Conservation (phyloP, 805 yeast species). For the Teunomyces lycoperdinae region DNA sequence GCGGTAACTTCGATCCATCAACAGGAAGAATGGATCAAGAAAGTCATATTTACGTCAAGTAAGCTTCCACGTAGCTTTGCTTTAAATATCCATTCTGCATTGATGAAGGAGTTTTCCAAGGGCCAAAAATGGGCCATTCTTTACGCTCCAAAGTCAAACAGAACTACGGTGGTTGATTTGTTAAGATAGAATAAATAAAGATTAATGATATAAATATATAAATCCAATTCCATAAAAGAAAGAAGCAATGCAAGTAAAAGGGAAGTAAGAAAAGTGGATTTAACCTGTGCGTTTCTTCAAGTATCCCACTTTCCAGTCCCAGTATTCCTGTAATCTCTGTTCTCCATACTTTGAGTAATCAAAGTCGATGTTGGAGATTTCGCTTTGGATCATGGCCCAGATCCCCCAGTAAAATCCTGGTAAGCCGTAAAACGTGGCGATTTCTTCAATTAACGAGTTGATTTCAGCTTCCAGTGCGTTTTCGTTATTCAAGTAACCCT, state of each 20-base stretch:
- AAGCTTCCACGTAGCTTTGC: conserved; percentile 82
- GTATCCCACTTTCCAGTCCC: conserved; percentile 55
- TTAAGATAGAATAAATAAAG: conserved; percentile 11
- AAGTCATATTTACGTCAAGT: conserved; percentile 73
- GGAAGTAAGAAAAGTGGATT: neutral
- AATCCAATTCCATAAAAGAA: neutral
- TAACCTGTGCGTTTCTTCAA: conserved; percentile 2
- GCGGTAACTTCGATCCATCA: conserved; percentile 70
- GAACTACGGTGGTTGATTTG: conserved; percentile 41
- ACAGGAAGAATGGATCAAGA: conserved; percentile 79
- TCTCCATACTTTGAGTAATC: conserved; percentile 62
- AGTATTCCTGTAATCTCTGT: conserved; percentile 61
- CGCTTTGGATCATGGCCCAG: conserved; percentile 76
- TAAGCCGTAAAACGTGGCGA: conserved; percentile 63
- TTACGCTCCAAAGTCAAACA: conserved; percentile 74
- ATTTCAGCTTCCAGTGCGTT: conserved; percentile 31
- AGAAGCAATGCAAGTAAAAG: neutral
- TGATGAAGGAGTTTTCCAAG: conserved; percentile 68
- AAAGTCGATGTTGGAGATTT: conserved; percentile 67
- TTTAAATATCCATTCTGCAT: conserved; percentile 64
- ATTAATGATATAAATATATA: neutral
- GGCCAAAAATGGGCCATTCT: conserved; percentile 76
- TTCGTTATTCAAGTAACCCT: conserved; percentile 46
- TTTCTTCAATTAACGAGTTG: conserved; percentile 50
- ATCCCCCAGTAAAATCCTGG: conserved; percentile 87